Conservation (phyloP, 768 basidiomycete genomes). For the Mycena olivaceomarginata region DNA sequence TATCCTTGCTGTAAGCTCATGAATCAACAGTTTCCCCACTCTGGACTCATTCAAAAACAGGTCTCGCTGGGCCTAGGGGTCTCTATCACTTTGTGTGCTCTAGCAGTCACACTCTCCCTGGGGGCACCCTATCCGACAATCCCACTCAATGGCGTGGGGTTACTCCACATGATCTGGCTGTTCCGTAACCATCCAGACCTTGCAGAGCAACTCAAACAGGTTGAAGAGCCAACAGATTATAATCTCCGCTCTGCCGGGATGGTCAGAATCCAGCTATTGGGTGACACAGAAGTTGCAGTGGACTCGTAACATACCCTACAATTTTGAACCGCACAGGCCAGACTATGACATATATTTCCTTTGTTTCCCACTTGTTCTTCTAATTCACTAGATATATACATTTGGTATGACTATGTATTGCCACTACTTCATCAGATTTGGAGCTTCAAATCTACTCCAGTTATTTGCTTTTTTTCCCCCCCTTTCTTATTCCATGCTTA, state of each 20-base stretch:
- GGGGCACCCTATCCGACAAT: not conserved
- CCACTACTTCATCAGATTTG: no score
- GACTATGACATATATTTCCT: no score
- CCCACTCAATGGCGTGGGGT: slow-evolving; percentile 1
- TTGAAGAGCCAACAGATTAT: not conserved
- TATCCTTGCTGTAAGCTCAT: not conserved
- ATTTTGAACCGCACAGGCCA: not conserved
- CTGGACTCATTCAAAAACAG: not conserved
- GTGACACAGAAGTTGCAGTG: not conserved
- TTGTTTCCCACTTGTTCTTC: no score
- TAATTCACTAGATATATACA: no score
- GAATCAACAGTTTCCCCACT: not conserved
- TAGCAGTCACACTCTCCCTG: not conserved
- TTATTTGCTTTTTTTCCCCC: no score
- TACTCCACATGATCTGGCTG: not conserved
- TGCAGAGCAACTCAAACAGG: not conserved
- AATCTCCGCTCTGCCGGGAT: not conserved
- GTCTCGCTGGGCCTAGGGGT: not conserved
- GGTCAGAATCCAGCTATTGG: not conserved
- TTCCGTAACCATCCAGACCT: not conserved
- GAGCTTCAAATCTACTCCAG: no score
- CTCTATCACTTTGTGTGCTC: not conserved
- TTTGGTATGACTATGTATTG: no score
- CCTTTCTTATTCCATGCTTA: no score
- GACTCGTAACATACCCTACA: not conserved